These are phyloP conservation scores for Cutaneotrichosporon spelunceum DNA, from an alignment of 1,284 basidiomycete species.

Conservation along the genomic window DNA sequence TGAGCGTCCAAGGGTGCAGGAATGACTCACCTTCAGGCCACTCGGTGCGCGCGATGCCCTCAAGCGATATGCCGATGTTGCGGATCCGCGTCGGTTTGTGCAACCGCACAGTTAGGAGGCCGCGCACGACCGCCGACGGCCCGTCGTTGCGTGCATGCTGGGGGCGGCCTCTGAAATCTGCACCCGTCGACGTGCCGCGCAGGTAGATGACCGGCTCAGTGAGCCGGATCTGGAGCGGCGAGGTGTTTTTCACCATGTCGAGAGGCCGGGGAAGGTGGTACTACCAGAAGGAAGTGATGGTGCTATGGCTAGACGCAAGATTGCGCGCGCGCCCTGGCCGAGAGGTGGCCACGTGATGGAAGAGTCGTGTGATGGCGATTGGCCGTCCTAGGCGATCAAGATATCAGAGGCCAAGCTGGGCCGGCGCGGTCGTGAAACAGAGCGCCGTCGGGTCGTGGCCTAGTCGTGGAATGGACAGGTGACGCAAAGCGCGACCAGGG, in stretches of 20 bases:
- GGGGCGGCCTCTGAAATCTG: slow-evolving; percentile 54
- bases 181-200: slow-evolving; percentile 53
- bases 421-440: not conserved
- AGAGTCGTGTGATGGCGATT: not conserved
- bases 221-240: slow-evolving; percentile 64
- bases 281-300: not conserved
- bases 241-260: slow-evolving; percentile 79
- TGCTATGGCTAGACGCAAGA: too few relatives aligned
- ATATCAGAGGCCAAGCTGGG: not conserved
- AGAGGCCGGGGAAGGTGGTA: slow-evolving; percentile 49
- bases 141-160: slow-evolving; percentile 54
- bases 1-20: slow-evolving; percentile 7
- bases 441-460: not conserved
- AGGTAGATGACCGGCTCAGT: slow-evolving; percentile 81
- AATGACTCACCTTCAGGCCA: slow-evolving; percentile 78
- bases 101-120: slow-evolving; percentile 76
- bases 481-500: not conserved
- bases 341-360: not conserved
- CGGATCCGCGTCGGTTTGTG: slow-evolving; percentile 81
- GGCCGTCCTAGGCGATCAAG: too few relatives aligned
- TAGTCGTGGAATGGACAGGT: not conserved
- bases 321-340: not conserved
- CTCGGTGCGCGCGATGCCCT: slow-evolving; percentile 63
- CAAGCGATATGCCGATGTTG: slow-evolving; percentile 74
- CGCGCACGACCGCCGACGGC: slow-evolving; percentile 76